Percentiles rank a stretch among this genome's conserved stretches.
Conservation (phyloP, 257 asterid genomes). For the Gentiana macrophylla region DNA sequence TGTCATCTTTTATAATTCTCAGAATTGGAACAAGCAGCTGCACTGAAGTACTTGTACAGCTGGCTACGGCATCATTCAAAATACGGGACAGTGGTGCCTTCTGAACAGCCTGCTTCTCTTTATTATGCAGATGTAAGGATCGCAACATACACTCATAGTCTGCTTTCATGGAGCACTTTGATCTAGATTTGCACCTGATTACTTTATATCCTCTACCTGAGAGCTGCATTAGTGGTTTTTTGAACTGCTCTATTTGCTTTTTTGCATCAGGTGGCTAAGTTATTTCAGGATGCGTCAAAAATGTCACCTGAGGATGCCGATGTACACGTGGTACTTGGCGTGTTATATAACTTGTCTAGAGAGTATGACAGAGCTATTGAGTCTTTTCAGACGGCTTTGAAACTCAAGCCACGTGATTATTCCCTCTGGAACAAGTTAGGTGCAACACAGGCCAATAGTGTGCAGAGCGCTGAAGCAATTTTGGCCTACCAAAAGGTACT, state of each 20-base stretch:
- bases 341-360: conserved; percentile 74
- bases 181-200: neutral
- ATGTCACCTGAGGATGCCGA: conserved; percentile 98
- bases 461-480: conserved; percentile 97
- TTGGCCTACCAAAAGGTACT: conserved; percentile 84
- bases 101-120: conserved; percentile 67
- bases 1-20: conserved; percentile 18
- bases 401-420: conserved; percentile 92
- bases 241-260: conserved; percentile 9
- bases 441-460: conserved; percentile 97
- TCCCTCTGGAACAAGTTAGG: conserved; percentile 99
- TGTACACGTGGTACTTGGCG: conserved; percentile 95
- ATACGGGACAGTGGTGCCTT: conserved; percentile 67
- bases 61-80: conserved; percentile 92
- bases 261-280: conserved; percentile 58
- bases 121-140: conserved; percentile 78
- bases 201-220: neutral
- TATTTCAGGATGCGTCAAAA: conserved; percentile 77
- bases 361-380: conserved; percentile 91
- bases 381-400: conserved; percentile 84
- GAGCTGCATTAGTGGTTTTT: conserved; percentile 5
- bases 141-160: conserved; percentile 1
- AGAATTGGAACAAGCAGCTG: conserved; percentile 97
- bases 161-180: neutral
- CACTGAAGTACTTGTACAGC: conserved; percentile 79